Evolutionary conservation across 306 rosid species (phyloP), one percentile per base, ranked within the genome.

Genomic region (Dryas octopetala): DNA sequence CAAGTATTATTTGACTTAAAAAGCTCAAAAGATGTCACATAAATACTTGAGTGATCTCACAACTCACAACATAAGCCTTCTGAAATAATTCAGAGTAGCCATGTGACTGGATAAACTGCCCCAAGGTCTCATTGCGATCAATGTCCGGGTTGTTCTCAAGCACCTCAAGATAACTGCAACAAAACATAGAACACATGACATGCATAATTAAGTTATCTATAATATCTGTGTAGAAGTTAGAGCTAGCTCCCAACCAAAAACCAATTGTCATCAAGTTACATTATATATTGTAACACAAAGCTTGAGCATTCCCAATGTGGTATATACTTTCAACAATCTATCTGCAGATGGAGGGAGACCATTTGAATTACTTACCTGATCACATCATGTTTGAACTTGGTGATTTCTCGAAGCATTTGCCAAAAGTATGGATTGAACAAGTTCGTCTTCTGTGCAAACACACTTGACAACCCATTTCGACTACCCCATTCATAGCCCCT

Each of bases 401-500:
- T 7, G 19, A 95, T 86, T 78, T 95, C 98, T 77, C 87, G 72
- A 51, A 95, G 64, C 98, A 95, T 95, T 82, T 89, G 85, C 91
- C 83, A 90, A 61, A 95, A 95, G 74, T 78, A 80, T 13, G 96
- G 97, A 75, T 89, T 91, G 7, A 95, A 45, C 15, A 69, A 52
- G 76, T 95, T 95, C 54, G 19, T 82, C 78, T 91, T 95, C 82
- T 95, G 98, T 0, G 97, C 89, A 80, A 91, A 95, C 62, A 95
- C 78, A 80, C 97, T 38, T 6, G 92, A 86, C 55, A 90, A 62
- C 14, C 98, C 92, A 71, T 81, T 95, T 80, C 96, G 75, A 70
- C 92, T 91, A 5, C 98, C 98, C 97, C 97, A 93, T 81, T 93
- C 98, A 40, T 79, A 91, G 28, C 96, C 97, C 3, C 64, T 77